Evolutionary conservation across 495 filamentous ascomycete species (phyloP).

Genomic region (Aspergillus ellipticus): DNA sequence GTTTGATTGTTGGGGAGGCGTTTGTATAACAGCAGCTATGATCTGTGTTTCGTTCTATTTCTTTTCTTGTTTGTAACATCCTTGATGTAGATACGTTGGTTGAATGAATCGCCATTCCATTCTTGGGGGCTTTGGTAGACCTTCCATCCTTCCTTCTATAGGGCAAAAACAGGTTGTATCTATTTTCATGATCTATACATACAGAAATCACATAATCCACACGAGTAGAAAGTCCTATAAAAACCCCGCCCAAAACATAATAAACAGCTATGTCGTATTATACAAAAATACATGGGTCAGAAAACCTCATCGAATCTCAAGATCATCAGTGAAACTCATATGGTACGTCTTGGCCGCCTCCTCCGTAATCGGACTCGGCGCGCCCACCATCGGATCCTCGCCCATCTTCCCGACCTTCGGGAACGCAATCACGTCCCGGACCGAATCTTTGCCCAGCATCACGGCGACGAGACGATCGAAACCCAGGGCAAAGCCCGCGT

Average conservation of each 20-base stretch:
- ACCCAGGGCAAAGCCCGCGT: constrained; percentile 88
- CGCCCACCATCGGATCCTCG: constrained; percentile 75
- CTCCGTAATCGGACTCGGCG: constrained; percentile 61
- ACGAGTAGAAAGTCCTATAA: not conserved
- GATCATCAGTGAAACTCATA: constrained; percentile 42
- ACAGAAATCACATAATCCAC: not conserved
- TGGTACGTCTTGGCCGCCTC: no score
- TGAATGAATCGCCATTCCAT: not conserved
- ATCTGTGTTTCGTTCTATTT: not conserved
- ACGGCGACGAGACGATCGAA: constrained; percentile 88
- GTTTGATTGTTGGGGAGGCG: constrained; percentile 11
- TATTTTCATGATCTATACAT: not conserved
- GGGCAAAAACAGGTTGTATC: no score
- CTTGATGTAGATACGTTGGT: not conserved
- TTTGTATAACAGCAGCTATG: constrained; percentile 16
- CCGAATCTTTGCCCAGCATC: constrained; percentile 67
- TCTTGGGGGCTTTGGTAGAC: not conserved
- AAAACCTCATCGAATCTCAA: not conserved
- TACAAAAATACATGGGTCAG: not conserved
- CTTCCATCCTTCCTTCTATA: no score
- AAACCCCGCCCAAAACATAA: no score
- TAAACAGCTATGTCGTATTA: not conserved
- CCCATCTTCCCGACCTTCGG: constrained; percentile 82
- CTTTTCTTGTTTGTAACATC: not conserved
- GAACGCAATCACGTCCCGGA: constrained; percentile 94